A percentile compares a stretch with the other conserved stretches of the same genome.
Conservation (phyloP, 176 grass and related monocot species). For the Ampelocalamus luodianensis region DNA sequence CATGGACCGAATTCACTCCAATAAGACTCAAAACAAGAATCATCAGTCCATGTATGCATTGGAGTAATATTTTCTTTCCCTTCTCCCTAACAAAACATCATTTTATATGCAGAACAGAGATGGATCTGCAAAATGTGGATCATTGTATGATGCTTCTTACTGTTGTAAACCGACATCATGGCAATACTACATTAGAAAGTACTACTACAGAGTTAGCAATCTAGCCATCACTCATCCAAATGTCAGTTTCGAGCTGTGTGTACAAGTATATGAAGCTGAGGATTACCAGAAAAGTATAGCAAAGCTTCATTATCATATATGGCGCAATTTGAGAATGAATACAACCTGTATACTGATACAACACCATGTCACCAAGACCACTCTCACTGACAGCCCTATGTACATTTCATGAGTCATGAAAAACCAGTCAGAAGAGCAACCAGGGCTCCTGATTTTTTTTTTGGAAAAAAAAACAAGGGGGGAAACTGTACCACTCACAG, state of each 20-base stretch:
- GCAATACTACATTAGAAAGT: neutral
- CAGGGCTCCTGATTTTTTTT: slow-evolving; percentile 14
- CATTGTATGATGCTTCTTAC: neutral
- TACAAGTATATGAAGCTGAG: neutral
- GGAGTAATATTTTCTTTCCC: neutral
- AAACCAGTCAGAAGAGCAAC: slow-evolving; percentile 15
- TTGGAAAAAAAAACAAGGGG: neutral
- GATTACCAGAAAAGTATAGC: neutral
- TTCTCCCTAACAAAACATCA: neutral
- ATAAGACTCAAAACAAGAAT: neutral
- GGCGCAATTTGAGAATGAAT: neutral
- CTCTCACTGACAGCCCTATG: slow-evolving; percentile 33
- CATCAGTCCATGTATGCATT: neutral
- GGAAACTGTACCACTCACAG: neutral
- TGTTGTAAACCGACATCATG: neutral
- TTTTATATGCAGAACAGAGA: neutral
- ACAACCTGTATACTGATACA: slow-evolving; percentile 34
- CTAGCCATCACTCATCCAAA: neutral
- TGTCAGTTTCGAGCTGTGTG: neutral
- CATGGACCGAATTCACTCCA: neutral
- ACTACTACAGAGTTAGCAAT: neutral
- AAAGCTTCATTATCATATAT: slow-evolving; percentile 16
- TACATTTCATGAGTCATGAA: slow-evolving; percentile 46
- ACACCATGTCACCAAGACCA: slow-evolving; percentile 25
- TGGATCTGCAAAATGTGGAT: neutral